A percentile compares a stretch with the other conserved stretches of the same genome.
These are phyloP conservation scores for Starmerella ratchasimensis DNA, from an alignment of 805 yeast species.

Conservation along the genomic window DNA sequence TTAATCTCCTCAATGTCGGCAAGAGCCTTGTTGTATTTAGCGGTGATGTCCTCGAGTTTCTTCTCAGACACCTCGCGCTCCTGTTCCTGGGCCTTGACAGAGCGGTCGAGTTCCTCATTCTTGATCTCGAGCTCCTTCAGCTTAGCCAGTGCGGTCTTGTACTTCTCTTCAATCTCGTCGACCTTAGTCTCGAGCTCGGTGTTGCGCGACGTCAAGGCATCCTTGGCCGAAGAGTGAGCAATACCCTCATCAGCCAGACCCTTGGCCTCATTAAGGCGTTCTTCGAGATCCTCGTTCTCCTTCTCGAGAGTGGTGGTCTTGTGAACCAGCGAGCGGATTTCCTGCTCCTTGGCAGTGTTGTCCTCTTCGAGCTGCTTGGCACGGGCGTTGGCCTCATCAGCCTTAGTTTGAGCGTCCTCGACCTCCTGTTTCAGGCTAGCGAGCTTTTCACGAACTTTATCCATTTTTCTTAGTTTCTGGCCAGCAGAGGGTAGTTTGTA, in stretches of 20 bases:
- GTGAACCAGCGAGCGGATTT: constrained; percentile 81
- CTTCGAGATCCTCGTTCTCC: constrained; percentile 60
- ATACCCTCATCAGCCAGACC: constrained; percentile 82
- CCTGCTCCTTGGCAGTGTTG: constrained; percentile 82
- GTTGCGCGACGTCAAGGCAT: constrained; percentile 79
- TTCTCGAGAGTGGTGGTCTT: constrained; percentile 82
- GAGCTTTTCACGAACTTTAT: constrained; percentile 23
- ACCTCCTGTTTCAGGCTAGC: constrained; percentile 73
- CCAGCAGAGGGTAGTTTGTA: no score
- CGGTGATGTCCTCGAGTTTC: constrained; percentile 76
- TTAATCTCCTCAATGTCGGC: constrained; percentile 93
- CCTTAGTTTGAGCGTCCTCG: constrained; percentile 93
- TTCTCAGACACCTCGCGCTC: constrained; percentile 86
- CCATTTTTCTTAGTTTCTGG: no score
- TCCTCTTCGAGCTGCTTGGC: constrained; percentile 89
- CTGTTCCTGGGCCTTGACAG: constrained; percentile 77
- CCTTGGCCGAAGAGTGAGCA: constrained; percentile 77
- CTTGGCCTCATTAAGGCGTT: constrained; percentile 60
- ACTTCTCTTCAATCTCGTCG: constrained; percentile 78
- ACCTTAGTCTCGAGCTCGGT: constrained; percentile 79
- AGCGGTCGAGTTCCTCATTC: constrained; percentile 91
- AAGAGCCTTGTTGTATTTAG: constrained; percentile 71
- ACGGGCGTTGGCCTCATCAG: constrained; percentile 69
- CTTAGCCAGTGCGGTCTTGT: constrained; percentile 86
- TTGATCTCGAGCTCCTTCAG: constrained; percentile 90